Percentiles rank a stretch among this genome's conserved stretches.
Conservation (phyloP, 805 yeast species). For the Nakazawaea wickerhamii region DNA sequence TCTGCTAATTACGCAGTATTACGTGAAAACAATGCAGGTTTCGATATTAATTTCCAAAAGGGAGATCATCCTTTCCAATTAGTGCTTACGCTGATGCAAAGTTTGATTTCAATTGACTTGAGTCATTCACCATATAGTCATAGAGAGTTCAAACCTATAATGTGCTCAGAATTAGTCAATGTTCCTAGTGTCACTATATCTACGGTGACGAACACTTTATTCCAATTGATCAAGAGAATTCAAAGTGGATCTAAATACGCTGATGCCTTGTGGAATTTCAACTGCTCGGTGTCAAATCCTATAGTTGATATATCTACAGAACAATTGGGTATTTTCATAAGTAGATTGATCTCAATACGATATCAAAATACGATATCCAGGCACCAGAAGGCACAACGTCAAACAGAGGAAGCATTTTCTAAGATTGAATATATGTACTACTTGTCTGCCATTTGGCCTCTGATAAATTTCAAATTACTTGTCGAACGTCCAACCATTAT, state of each 20-base stretch:
- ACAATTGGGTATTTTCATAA: constrained; percentile 13
- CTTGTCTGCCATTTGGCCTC: constrained; percentile 16
- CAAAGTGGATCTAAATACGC: background rate
- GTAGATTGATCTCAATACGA: constrained; percentile 4
- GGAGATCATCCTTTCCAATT: constrained; percentile 38
- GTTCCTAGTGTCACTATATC: constrained; percentile 33
- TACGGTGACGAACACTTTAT: constrained; percentile 34
- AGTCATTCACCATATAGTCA: constrained; percentile 15
- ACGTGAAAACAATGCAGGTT: constrained; percentile 33
- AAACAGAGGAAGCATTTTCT: background rate
- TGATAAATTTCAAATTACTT: constrained; percentile 19
- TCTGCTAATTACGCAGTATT: constrained; percentile 17
- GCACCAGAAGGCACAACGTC: background rate
- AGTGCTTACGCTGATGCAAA: constrained; percentile 32
- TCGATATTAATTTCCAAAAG: constrained; percentile 34
- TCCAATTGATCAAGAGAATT: constrained; percentile 26
- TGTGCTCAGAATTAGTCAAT: constrained; percentile 23
- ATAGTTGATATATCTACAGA: constrained; percentile 15
- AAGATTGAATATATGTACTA: constrained; percentile 7
- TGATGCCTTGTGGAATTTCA: constrained; percentile 10
- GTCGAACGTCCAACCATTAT: constrained; percentile 25
- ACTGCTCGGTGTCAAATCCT: constrained; percentile 16
- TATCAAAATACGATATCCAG: background rate
- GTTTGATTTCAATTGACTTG: constrained; percentile 24
- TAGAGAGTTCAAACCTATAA: constrained; percentile 16